These are phyloP conservation scores for Agastache rugosa DNA, from an alignment of 257 asterid species.

Conservation along the genomic window DNA sequence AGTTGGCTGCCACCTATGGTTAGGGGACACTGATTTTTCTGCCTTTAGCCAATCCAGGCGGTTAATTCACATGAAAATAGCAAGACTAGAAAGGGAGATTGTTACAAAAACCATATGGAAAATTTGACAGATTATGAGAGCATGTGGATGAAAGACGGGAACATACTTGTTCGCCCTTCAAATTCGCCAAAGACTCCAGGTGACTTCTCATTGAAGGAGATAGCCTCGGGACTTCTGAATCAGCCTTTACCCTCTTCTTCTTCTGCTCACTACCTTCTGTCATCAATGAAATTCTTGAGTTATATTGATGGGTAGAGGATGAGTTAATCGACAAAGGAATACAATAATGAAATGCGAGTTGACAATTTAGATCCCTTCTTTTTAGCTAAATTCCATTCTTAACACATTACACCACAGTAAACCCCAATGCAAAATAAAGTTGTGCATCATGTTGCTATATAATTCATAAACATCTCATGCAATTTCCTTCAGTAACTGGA, in stretches of 20 bases:
- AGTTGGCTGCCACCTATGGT: constrained; percentile 99
- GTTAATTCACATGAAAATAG: background rate
- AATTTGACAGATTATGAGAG: constrained; percentile 1
- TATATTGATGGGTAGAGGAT: constrained; percentile 28
- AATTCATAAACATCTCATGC: background rate
- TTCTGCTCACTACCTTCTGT: constrained; percentile 92
- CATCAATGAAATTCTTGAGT: constrained; percentile 37
- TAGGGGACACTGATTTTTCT: too few species aligned
- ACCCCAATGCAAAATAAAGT: background rate
- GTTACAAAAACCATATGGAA: background rate
- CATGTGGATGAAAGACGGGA: background rate
- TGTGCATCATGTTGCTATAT: constrained; percentile 9
- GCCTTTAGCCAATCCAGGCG: constrained; percentile 7
- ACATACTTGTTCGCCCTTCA: constrained; percentile 96
- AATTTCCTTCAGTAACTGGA: constrained; percentile 27
- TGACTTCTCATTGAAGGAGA: constrained; percentile 71
- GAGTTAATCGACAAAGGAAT: constrained; percentile 4
- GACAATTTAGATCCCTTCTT: constrained; percentile 11
- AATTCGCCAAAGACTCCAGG: constrained; percentile 77
- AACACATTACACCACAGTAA: background rate
- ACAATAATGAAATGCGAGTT: constrained; percentile 3
- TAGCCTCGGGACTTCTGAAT: constrained; percentile 69
- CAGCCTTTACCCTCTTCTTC: constrained; percentile 81
- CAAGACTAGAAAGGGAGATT: constrained; percentile 14
- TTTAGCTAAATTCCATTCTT: constrained; percentile 27